Conservation (phyloP, 305 asterid species). For the Fraxinus paxiana region DNA sequence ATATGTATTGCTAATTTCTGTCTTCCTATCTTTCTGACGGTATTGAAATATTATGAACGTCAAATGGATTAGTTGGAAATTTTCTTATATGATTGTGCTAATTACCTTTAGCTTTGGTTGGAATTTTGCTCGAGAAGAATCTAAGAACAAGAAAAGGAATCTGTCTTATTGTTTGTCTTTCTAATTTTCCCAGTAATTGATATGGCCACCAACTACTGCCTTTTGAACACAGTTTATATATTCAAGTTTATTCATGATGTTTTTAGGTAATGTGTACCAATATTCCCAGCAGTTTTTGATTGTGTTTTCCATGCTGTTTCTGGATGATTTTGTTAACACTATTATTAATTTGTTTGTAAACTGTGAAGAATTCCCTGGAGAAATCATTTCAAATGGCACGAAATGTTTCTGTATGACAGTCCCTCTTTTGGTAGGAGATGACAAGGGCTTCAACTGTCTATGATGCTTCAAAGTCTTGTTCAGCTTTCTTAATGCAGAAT, state of each 20-base stretch:
- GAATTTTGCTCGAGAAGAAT: background rate
- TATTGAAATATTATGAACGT: background rate
- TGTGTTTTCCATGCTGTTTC: background rate
- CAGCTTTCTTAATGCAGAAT: constrained; percentile 6
- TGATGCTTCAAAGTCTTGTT: constrained; percentile 12
- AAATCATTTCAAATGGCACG: background rate
- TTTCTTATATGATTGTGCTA: background rate
- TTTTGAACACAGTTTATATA: background rate
- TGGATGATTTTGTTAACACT: background rate
- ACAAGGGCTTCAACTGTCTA: constrained; percentile 19
- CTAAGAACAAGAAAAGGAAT: background rate
- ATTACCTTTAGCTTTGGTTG: background rate
- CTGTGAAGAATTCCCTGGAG: background rate
- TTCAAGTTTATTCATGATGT: background rate
- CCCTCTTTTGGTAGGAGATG: constrained; percentile 19
- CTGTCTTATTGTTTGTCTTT: background rate
- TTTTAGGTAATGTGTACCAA: background rate
- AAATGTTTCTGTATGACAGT: constrained; percentile 8
- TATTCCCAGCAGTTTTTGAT: constrained; percentile 1
- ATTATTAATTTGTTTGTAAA: background rate
- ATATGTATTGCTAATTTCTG: background rate
- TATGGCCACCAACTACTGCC: background rate
- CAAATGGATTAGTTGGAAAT: background rate
- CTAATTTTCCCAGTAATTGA: background rate
- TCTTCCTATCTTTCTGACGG: background rate